These are phyloP conservation scores for Penicillium sp. DNA, from an alignment of 2,329 filamentous ascomycete genomes.

Conservation along the genomic window DNA sequence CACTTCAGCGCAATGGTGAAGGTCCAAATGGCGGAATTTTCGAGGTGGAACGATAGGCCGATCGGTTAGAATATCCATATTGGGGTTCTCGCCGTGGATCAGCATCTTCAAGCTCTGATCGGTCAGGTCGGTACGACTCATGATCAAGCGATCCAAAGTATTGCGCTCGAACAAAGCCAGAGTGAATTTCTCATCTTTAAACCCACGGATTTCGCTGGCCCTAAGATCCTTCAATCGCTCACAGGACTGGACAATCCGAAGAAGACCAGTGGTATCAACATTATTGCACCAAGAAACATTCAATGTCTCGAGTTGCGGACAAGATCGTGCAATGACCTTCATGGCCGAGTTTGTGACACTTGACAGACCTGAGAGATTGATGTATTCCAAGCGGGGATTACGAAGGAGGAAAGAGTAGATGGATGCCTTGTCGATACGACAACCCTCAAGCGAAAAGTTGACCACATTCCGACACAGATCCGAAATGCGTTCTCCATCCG, in stretches of 20 bases:
- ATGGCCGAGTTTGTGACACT: slow-evolving; percentile 77
- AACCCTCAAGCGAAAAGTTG: slow-evolving; percentile 85
- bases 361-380: slow-evolving; percentile 81
- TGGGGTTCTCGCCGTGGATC: slow-evolving; percentile 71
- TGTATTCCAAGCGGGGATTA: slow-evolving; percentile 74
- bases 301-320: slow-evolving; percentile 75
- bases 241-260: slow-evolving; percentile 71
- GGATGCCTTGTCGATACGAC: slow-evolving; percentile 74
- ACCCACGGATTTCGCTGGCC: slow-evolving; percentile 77
- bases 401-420: slow-evolving; percentile 77
- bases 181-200: slow-evolving; percentile 72
- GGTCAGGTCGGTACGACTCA: slow-evolving; percentile 74
- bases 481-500: slow-evolving; percentile 67
- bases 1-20: slow-evolving; percentile 74
- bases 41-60: slow-evolving; percentile 73
- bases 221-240: slow-evolving; percentile 73
- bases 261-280: slow-evolving; percentile 74
- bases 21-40: slow-evolving; percentile 77
- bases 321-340: slow-evolving; percentile 79
- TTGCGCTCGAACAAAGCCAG: slow-evolving; percentile 75
- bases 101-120: slow-evolving; percentile 73
- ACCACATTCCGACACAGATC: slow-evolving; percentile 83
- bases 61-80: slow-evolving; percentile 78
- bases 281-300: slow-evolving; percentile 94
- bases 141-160: slow-evolving; percentile 74